Evolutionary conservation across 805 yeast species (phyloP).

Genomic region (Myxozyma lipomycoides): DNA sequence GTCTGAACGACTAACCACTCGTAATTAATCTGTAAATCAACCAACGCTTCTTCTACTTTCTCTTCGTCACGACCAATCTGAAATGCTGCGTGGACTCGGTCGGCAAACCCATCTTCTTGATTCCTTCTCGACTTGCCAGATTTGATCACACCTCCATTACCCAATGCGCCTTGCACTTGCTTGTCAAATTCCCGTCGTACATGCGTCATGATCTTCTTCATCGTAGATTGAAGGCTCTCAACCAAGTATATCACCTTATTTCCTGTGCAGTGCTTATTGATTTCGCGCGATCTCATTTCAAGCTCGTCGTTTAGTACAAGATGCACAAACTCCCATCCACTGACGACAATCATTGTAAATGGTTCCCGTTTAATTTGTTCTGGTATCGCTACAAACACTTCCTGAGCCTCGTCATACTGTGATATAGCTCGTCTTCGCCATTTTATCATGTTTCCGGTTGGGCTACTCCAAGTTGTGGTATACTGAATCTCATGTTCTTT

Average conservation of each 20-base stretch:
- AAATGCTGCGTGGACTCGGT: slow-evolving; percentile 1
- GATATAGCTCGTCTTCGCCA: slow-evolving; percentile 25
- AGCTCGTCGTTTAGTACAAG: slow-evolving; percentile 11
- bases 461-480: slow-evolving; percentile 12
- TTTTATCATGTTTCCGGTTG: slow-evolving; percentile 16
- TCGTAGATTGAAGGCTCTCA: slow-evolving; percentile 18
- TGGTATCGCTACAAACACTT: slow-evolving; percentile 24
- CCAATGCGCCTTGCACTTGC: slow-evolving; percentile 18
- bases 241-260: slow-evolving; percentile 17
- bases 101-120: slow-evolving; percentile 3
- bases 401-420: slow-evolving; percentile 14
- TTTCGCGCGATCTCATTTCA: not conserved
- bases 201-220: slow-evolving; percentile 4
- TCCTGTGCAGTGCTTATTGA: slow-evolving; percentile 7
- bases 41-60: slow-evolving; percentile 16
- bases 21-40: slow-evolving; percentile 17
- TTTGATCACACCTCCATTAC: not conserved
- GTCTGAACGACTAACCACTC: slow-evolving; percentile 18
- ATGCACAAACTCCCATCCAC: slow-evolving; percentile 18
- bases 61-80: slow-evolving; percentile 6
- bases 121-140: not conserved
- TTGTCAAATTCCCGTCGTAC: slow-evolving; percentile 15
- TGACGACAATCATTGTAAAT: slow-evolving; percentile 9
- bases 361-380: slow-evolving; percentile 21
- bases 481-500: slow-evolving; percentile 6